Evolutionary conservation across 2,329 filamentous ascomycete species (phyloP).

Genomic region (Pyrenophora seminiperda): DNA sequence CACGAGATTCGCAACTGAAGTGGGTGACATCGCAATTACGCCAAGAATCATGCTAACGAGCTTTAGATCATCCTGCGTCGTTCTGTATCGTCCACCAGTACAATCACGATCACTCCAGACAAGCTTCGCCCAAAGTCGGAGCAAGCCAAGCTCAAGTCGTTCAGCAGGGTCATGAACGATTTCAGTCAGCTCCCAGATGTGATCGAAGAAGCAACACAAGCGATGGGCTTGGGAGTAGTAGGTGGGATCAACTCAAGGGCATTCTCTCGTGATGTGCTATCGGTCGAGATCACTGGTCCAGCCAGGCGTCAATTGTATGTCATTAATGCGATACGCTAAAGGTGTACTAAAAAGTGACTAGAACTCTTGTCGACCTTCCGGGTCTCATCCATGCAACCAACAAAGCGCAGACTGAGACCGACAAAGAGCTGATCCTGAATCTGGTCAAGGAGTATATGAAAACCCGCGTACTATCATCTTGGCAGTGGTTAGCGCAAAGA

Average conservation of each 20-base stretch:
- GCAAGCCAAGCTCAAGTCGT: constrained; percentile 43
- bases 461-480: constrained; percentile 39
- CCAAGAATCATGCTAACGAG: too few relatives aligned
- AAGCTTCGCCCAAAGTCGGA: constrained; percentile 33
- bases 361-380: constrained; percentile 55
- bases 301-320: constrained; percentile 38
- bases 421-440: constrained; percentile 29
- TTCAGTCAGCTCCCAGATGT: constrained; percentile 54
- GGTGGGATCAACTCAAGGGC: constrained; percentile 25
- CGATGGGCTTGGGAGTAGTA: constrained; percentile 53
- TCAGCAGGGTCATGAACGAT: constrained; percentile 45
- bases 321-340: too few relatives aligned
- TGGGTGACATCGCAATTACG: too few relatives aligned
- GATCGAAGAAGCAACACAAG: constrained; percentile 58
- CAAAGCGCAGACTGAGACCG: constrained; percentile 28
- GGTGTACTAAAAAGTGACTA: too few relatives aligned
- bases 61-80: too few relatives aligned
- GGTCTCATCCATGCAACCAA: constrained; percentile 50
- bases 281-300: constrained; percentile 52
- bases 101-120: constrained; percentile 48
- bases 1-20: constrained; percentile 65
- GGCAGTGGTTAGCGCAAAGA: constrained; percentile 47
- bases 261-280: constrained; percentile 52
- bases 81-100: constrained; percentile 45
- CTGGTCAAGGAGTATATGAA: constrained; percentile 37